These are phyloP conservation scores for Tephrocybe sp. DNA, from an alignment of 768 basidiomycete genomes.

Conservation along the genomic window DNA sequence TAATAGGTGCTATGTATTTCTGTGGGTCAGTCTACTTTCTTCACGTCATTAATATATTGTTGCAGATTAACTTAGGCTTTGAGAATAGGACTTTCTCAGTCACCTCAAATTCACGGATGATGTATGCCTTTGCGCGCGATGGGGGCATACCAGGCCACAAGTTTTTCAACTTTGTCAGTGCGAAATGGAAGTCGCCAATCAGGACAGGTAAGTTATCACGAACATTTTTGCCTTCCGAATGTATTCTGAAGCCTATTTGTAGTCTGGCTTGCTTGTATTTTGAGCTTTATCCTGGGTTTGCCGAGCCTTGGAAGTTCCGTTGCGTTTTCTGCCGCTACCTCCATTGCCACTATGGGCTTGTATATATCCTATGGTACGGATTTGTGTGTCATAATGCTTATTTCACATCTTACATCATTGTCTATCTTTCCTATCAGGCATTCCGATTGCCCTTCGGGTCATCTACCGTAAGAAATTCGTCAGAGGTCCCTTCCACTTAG, in stretches of 20 bases:
- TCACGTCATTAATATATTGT: neutral
- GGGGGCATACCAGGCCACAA: constrained; percentile 68
- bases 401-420: too few relatives aligned
- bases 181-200: constrained; percentile 60
- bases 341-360: constrained; percentile 73
- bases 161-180: constrained; percentile 66
- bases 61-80: neutral
- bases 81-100: constrained; percentile 65
- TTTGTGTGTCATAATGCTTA: too few relatives aligned
- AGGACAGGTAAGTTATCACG: constrained; percentile 52
- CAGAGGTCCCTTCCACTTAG: constrained; percentile 74
- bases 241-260: neutral
- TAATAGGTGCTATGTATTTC: constrained; percentile 74
- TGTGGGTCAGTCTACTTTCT: constrained; percentile 49
- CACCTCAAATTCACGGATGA: constrained; percentile 80
- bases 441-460: constrained; percentile 70
- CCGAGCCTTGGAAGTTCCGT: constrained; percentile 74
- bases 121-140: constrained; percentile 80
- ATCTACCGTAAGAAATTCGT: constrained; percentile 58
- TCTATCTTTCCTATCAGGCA: constrained; percentile 32
- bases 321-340: constrained; percentile 61
- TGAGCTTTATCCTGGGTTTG: constrained; percentile 73
- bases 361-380: constrained; percentile 75
- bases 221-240: neutral
- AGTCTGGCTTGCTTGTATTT: constrained; percentile 80